phyloP scores from a whole-genome alignment of 768 basidiomycete species.

The Terana coerulea region DNA sequence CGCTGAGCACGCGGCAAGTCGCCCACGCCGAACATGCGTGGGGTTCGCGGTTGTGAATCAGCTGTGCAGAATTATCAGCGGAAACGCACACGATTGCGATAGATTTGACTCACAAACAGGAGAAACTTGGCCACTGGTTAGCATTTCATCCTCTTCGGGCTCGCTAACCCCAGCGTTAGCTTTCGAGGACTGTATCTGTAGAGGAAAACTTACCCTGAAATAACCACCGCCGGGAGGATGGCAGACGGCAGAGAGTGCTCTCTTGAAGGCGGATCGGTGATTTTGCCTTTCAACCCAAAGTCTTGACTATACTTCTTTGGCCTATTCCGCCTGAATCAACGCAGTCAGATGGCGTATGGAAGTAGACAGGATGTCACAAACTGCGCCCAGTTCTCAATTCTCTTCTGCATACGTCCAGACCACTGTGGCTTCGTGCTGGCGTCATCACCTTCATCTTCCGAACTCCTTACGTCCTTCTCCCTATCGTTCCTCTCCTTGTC shows the following conservation, averaged over 20 bases:
- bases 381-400: conserved; percentile 48
- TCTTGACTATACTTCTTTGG: conserved; percentile 33
- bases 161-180: conserved; percentile 16
- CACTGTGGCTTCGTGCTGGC: conserved; percentile 33
- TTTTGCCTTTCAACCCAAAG: conserved; percentile 20
- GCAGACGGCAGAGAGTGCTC: conserved; percentile 19
- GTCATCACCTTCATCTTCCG: conserved; percentile 29
- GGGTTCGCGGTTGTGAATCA: conserved; percentile 15
- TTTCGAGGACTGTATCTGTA: neutral
- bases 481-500: conserved; percentile 23
- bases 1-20: conserved; percentile 18
- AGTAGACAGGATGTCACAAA: conserved; percentile 24
- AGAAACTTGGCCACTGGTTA: conserved; percentile 77
- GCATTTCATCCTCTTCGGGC: conserved; percentile 58
- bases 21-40: conserved; percentile 18
- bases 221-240: conserved; percentile 35
- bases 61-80: conserved; percentile 8
- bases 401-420: conserved; percentile 42
- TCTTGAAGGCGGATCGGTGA: conserved; percentile 16
- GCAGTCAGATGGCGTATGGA: neutral
- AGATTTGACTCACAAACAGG: conserved; percentile 49
- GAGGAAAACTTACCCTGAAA: conserved; percentile 32
- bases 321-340: conserved; percentile 21
- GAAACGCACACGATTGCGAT: neutral
- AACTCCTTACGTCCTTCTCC: conserved; percentile 26